phyloP scores from a whole-genome alignment of 2,329 filamentous ascomycete genomes.

The Beauveria brongniartii region DNA sequence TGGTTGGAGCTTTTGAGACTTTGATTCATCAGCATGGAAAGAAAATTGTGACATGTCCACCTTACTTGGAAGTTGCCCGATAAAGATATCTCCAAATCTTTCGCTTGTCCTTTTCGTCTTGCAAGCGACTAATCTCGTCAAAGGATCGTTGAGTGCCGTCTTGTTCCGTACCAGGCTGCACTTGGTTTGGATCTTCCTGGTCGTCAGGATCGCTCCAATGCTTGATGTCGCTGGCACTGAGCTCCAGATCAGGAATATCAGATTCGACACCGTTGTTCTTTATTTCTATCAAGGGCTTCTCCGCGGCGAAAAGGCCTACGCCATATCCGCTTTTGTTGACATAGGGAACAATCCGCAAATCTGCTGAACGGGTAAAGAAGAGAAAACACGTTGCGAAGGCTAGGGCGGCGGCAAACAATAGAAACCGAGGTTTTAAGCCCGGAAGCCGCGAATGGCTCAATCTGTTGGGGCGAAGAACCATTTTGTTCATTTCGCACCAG shows the following conservation, averaged over 20 bases:
- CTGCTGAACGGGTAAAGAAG: constrained; percentile 25
- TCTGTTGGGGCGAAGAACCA: constrained; percentile 22
- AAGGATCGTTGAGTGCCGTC: constrained; percentile 27
- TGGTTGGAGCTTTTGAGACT: constrained; percentile 34
- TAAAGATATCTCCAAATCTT: constrained; percentile 33
- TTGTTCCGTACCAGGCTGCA: constrained; percentile 28
- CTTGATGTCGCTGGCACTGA: constrained; percentile 27
- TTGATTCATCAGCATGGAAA: constrained; percentile 20
- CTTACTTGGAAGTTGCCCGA: constrained; percentile 33
- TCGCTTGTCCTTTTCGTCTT: constrained; percentile 36
- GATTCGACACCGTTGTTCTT: background rate
- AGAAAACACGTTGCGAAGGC: constrained; percentile 36
- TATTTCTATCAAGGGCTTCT: background rate
- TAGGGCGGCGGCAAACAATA: constrained; percentile 33
- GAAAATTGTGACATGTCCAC: constrained; percentile 4
- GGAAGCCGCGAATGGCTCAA: constrained; percentile 22
- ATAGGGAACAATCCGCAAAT: constrained; percentile 25
- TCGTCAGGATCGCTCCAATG: constrained; percentile 30
- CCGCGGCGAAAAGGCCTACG: background rate
- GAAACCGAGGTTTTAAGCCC: constrained; percentile 32
- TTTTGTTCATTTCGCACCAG: constrained; percentile 20
- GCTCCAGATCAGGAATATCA: constrained; percentile 22
- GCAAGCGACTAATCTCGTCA: constrained; percentile 25
- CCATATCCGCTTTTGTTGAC: constrained; percentile 2
- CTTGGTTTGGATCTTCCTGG: constrained; percentile 25